phyloP scores from a whole-genome alignment of 441 rosid species.

The Brassica hybrid region DNA sequence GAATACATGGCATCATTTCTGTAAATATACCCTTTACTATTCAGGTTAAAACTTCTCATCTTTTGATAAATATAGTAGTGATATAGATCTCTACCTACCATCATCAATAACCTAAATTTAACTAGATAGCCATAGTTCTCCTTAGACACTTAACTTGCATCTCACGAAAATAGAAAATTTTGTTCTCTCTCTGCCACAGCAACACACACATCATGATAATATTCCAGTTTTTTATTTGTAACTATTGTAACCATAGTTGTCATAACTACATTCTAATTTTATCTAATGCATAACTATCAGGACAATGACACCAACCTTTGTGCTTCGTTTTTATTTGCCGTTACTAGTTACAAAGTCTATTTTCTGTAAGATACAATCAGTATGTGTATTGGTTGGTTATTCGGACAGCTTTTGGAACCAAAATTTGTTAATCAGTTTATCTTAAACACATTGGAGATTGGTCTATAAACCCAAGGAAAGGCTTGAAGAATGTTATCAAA shows the following conservation, averaged over 20 bases:
- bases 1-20: conserved; percentile 5
- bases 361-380: conserved; percentile 21
- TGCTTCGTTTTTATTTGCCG: neutral
- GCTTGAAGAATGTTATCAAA: conserved; percentile 1
- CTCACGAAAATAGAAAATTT: neutral
- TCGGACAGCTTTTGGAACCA: conserved; percentile 15
- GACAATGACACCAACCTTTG: conserved; percentile 8
- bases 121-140: conserved; percentile 13
- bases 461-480: conserved; percentile 16
- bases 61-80: conserved; percentile 12
- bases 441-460: conserved; percentile 5
- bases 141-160: neutral
- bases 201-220: neutral
- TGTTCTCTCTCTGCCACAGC: conserved; percentile 8
- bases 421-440: conserved; percentile 11
- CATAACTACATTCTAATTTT: conserved; percentile 19
- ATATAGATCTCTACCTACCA: conserved; percentile 4
- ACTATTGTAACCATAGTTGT: conserved; percentile 2
- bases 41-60: conserved; percentile 6
- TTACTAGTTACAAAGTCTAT: conserved; percentile 17
- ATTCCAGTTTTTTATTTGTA: neutral
- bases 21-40: conserved; percentile 8
- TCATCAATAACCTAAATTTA: neutral
- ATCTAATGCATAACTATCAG: conserved; percentile 6
- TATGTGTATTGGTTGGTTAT: conserved; percentile 16